Percentiles rank a stretch among this genome's conserved stretches.
Conservation (phyloP, 2,329 filamentous ascomycete species). For the Fusarium brachygibbosum region DNA sequence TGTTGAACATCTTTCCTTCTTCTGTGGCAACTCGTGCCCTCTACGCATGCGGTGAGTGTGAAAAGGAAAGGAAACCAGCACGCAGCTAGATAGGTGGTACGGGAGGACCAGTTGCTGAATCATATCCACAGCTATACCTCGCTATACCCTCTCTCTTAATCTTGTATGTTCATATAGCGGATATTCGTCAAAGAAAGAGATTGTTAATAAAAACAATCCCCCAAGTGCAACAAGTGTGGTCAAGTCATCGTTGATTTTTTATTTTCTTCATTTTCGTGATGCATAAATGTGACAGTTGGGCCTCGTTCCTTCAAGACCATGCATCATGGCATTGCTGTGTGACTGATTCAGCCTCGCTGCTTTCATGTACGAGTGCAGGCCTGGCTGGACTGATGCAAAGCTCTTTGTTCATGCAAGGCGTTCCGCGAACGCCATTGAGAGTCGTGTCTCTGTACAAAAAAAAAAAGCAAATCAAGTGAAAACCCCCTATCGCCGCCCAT, state of each 20-base stretch:
- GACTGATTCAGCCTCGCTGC: slow-evolving; percentile 2
- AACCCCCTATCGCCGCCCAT: slow-evolving; percentile 34
- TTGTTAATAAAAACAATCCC: slow-evolving; percentile 18
- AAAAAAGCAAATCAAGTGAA: slow-evolving; percentile 24
- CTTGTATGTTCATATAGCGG: slow-evolving; percentile 9
- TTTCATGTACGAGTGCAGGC: slow-evolving; percentile 17
- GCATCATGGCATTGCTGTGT: slow-evolving; percentile 5
- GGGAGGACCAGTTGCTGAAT: slow-evolving; percentile 16
- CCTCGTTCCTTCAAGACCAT: slow-evolving; percentile 3
- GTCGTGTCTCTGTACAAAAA: slow-evolving; percentile 9
- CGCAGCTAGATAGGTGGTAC: neutral
- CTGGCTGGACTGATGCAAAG: slow-evolving; percentile 26
- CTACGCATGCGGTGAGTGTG: slow-evolving; percentile 30
- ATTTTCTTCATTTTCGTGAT: slow-evolving; percentile 26
- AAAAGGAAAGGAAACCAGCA: slow-evolving; percentile 18
- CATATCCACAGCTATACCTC: slow-evolving; percentile 28
- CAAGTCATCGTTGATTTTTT: slow-evolving; percentile 1
- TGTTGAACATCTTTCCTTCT: slow-evolving; percentile 25
- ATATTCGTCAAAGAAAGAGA: slow-evolving; percentile 10
- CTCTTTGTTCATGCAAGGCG: slow-evolving; percentile 19
- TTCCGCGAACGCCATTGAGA: slow-evolving; percentile 33
- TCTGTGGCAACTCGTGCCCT: slow-evolving; percentile 31
- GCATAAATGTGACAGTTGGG: slow-evolving; percentile 21
- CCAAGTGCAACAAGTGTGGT: neutral
- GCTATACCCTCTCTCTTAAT: slow-evolving; percentile 9